A percentile compares a stretch with the other conserved stretches of the same genome.
Conservation (phyloP, 371 early-diverging fungal species). For the Mucor racemosus region DNA sequence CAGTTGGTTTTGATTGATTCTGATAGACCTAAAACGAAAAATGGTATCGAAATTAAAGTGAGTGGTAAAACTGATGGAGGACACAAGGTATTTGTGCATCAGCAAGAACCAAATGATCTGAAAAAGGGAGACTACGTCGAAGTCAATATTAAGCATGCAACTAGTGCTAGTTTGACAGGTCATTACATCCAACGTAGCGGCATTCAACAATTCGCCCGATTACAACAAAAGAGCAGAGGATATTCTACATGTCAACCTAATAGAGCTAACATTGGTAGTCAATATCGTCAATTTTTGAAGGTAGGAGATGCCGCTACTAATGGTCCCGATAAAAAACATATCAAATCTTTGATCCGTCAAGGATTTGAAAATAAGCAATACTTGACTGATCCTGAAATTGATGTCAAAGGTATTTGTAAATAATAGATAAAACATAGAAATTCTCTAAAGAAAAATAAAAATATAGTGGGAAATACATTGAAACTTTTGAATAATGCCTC, state of each 20-base stretch:
- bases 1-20: constrained; percentile 75
- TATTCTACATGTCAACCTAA: constrained; percentile 4
- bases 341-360: constrained; percentile 25
- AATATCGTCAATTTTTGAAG: constrained; percentile 26
- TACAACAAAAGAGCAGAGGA: background rate
- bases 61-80: constrained; percentile 67
- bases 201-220: constrained; percentile 23
- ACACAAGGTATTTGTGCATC: constrained; percentile 55
- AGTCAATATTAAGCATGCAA: constrained; percentile 34
- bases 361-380: constrained; percentile 22
- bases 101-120: background rate
- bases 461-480: constrained; percentile 29
- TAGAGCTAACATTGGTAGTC: background rate
- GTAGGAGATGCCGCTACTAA: constrained; percentile 22
- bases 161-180: constrained; percentile 47
- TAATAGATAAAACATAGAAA: background rate
- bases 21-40: constrained; percentile 48
- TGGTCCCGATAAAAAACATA: constrained; percentile 8
- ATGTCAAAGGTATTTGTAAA: constrained; percentile 12
- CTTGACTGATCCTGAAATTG: constrained; percentile 21
- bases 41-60: constrained; percentile 37
- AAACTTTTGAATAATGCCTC: constrained; percentile 26
- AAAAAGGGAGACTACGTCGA: constrained; percentile 45
- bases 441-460: background rate
- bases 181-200: constrained; percentile 19